Percentiles rank a stretch among this genome's conserved stretches.
Conservation (phyloP, 2,329 filamentous ascomycete genomes). For the Clonostachys rhizophaga region DNA sequence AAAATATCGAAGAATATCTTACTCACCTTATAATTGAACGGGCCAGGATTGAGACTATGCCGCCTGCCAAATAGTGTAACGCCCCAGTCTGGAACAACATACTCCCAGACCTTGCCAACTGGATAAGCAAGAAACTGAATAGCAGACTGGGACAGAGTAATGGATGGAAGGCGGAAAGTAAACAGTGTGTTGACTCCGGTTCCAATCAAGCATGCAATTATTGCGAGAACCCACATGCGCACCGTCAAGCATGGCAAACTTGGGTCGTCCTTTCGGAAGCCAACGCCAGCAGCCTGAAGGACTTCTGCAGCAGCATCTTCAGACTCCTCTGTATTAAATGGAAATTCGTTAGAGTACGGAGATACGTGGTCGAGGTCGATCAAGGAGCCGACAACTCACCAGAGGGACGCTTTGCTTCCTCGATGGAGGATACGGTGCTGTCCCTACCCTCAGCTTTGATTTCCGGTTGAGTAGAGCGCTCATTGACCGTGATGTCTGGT, state of each 20-base stretch:
- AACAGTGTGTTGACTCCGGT: slow-evolving; percentile 51
- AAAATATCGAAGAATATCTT: too few relatives aligned
- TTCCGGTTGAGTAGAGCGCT: too few relatives aligned
- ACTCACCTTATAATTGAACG: slow-evolving; percentile 32
- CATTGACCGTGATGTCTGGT: too few relatives aligned
- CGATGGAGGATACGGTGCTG: too few relatives aligned
- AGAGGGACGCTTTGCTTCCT: too few relatives aligned
- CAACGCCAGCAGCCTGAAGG: too few relatives aligned
- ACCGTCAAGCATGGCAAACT: slow-evolving; percentile 42
- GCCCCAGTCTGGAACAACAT: slow-evolving; percentile 14
- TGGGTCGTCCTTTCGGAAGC: slow-evolving; percentile 36
- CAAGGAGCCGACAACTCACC: too few relatives aligned
- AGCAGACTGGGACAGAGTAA: slow-evolving; percentile 44
- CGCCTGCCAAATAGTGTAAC: slow-evolving; percentile 32
- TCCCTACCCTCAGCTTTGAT: too few relatives aligned
- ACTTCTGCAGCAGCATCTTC: too few relatives aligned
- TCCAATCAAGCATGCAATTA: slow-evolving; percentile 31
- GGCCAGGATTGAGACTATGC: slow-evolving; percentile 44
- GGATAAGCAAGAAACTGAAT: slow-evolving; percentile 49
- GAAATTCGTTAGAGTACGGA: too few relatives aligned
- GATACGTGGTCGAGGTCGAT: too few relatives aligned
- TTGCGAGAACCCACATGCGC: slow-evolving; percentile 38
- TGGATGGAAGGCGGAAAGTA: slow-evolving; percentile 44
- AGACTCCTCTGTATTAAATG: too few relatives aligned
- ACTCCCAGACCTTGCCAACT: slow-evolving; percentile 24